Evolutionary conservation across 2,329 filamentous ascomycete genomes (phyloP), one percentile per base, ranked within the genome.

Genomic region (Aspergillus ibericus): DNA sequence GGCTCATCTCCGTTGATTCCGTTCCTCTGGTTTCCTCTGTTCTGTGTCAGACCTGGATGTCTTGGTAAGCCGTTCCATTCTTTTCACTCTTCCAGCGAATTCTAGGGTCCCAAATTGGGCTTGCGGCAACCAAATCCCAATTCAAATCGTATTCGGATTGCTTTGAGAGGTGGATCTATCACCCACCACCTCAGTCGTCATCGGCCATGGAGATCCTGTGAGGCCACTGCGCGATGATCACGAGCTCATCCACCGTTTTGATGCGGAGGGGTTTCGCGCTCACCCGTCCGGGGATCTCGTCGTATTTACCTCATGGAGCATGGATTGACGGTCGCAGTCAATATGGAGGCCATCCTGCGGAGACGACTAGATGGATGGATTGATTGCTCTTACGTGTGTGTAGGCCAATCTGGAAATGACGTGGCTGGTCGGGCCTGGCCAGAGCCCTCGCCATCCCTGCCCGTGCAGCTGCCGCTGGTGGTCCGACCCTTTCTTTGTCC

Each of bases 231-330:
- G 22, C 22, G 42, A 47, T 32, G n/a, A 48, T 48, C 44, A 48
- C 44, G n/a, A 32, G 44, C 22, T 32, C 44, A 29, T 48, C 25
- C 44, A 29, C 44, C 13, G 42, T 48, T 48, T 48, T 16, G 22
- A 48, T 48, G 44, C 44, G 44, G 44, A 48, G 38, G 18, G 18
- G 38, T 27, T n/a, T n/a, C 22, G 15, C 42, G 15, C 15, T n/a
- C 44, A 48, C n/a, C 44, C 44, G 44, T 48, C 36, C 46, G 38
- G 38, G 57, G n/a, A 12, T 51, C 59, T 65, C 61, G 51, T 64
- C 40, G 27, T 60, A 54, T 40, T 62, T 62, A 59, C 63, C 53
- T 9, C 32, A 55, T 61, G 16, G 12, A 58, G 62, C 35, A 60
- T 62, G 42, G 61, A 63, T 63, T 61, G 29, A 56, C 59, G 29